Percentiles rank a stretch among this genome's conserved stretches.
Evolutionary conservation across 2,329 filamentous ascomycete genomes (phyloP).

Genomic region (Sporothrix mexicana): DNA sequence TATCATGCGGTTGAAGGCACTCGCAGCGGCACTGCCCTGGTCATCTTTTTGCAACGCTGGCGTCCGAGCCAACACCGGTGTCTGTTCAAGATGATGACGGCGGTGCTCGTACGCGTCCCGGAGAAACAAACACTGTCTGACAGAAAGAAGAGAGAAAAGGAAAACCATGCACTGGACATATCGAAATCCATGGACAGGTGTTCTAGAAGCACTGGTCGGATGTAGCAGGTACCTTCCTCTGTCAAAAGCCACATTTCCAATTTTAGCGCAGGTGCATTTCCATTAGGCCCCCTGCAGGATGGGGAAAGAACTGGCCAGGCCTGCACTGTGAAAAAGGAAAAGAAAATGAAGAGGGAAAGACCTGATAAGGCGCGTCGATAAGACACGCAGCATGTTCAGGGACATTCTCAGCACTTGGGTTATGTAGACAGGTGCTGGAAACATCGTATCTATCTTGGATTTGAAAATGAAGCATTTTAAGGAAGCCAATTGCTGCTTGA

Average conservation of each 20-base stretch:
- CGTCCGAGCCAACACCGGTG: background rate
- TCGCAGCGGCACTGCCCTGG: constrained; percentile 6
- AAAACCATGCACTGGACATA: background rate
- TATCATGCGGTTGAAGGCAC: constrained; percentile 9
- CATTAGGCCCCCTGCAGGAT: constrained; percentile 5
- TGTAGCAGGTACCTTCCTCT: constrained; percentile 24
- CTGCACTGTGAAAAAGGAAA: constrained; percentile 5
- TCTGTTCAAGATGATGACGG: too few species aligned
- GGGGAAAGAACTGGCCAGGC: constrained; percentile 5
- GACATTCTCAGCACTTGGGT: background rate
- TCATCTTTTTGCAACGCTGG: background rate
- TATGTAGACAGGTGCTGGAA: background rate
- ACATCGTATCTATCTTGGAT: background rate
- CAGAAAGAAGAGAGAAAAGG: background rate
- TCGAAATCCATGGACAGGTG: background rate
- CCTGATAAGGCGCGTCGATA: background rate
- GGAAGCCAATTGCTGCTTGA: background rate
- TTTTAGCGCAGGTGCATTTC: constrained; percentile 19
- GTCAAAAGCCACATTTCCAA: constrained; percentile 30
- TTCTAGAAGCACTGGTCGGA: background rate
- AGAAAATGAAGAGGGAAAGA: background rate
- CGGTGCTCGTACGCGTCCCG: background rate
- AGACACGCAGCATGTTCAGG: background rate
- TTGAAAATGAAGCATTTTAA: background rate
- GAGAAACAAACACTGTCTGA: background rate